These are phyloP conservation scores for Mycosarcoma maydis DNA, from an alignment of 1,284 basidiomycete genomes.

Conservation along the genomic window DNA sequence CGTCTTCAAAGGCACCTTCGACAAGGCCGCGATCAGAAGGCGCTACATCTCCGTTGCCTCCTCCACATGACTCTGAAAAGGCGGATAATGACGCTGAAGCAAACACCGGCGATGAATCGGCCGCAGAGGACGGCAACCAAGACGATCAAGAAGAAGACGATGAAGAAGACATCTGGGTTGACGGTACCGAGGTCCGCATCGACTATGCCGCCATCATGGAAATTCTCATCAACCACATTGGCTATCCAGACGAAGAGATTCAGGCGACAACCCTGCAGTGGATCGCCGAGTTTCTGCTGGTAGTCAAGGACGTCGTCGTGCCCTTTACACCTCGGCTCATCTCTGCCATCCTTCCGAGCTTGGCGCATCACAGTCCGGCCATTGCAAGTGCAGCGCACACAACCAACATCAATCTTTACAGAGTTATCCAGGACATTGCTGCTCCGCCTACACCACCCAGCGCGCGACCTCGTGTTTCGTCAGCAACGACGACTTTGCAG, in stretches of 20 bases:
- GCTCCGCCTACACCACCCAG: conserved; percentile 72
- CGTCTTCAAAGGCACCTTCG: conserved; percentile 2
- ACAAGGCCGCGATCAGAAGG: conserved; percentile 15
- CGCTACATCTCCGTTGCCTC: conserved; percentile 16
- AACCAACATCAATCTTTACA: conserved; percentile 85
- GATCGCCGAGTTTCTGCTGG: conserved; percentile 89
- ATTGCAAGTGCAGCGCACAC: conserved; percentile 87
- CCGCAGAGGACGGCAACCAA: conserved; percentile 26
- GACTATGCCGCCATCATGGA: conserved; percentile 92
- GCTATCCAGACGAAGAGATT: conserved; percentile 73
- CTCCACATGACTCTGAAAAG: neutral
- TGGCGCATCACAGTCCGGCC: conserved; percentile 88
- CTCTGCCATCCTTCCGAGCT: conserved; percentile 88
- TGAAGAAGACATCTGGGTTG: conserved; percentile 77
- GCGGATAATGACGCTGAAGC: conserved; percentile 5
- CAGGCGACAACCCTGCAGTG: conserved; percentile 76
- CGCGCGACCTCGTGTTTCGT: conserved; percentile 57
- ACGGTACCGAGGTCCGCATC: conserved; percentile 90
- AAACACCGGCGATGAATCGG: conserved; percentile 11
- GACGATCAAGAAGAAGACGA: conserved; percentile 65
- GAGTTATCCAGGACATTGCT: conserved; percentile 85
- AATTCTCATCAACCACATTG: conserved; percentile 89
- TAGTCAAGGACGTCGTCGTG: conserved; percentile 89
- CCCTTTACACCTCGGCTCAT: conserved; percentile 93
- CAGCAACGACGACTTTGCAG: conserved; percentile 68